Evolutionary conservation across 2,329 filamentous ascomycete genomes (phyloP).

Genomic region (Trichoderma simmonsii): DNA sequence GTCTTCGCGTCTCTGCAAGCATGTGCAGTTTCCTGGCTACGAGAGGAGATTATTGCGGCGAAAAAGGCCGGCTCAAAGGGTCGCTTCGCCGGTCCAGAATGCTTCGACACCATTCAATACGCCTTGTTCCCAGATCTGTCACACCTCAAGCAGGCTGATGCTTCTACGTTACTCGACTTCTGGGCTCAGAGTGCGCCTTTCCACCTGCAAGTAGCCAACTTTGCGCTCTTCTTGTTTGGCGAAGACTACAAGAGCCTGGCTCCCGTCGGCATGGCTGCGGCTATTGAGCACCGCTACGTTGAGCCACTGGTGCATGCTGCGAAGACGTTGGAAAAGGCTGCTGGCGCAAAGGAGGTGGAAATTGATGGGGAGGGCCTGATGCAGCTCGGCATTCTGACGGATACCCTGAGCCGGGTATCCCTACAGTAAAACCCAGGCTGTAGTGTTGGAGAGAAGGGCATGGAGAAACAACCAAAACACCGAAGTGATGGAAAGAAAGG

Average conservation of each 20-base stretch:
- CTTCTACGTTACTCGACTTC: slow-evolving; percentile 47
- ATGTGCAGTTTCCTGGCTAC: slow-evolving; percentile 60
- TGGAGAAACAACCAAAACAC: not conserved
- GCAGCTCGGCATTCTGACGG: slow-evolving; percentile 42
- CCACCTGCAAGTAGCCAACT: slow-evolving; percentile 59
- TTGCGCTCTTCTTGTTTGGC: slow-evolving; percentile 55
- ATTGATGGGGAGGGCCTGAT: slow-evolving; percentile 33
- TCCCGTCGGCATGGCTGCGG: slow-evolving; percentile 54
- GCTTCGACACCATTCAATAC: slow-evolving; percentile 59
- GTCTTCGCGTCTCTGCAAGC: slow-evolving; percentile 61
- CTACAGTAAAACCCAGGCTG: slow-evolving; percentile 31
- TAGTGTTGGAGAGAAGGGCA: not conserved
- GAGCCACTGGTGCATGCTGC: slow-evolving; percentile 49
- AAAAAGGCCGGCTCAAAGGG: slow-evolving; percentile 31
- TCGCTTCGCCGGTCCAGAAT: slow-evolving; percentile 51
- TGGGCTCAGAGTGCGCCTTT: slow-evolving; percentile 52
- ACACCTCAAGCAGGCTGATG: slow-evolving; percentile 42
- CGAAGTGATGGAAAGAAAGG: not conserved
- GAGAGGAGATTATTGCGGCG: slow-evolving; percentile 57
- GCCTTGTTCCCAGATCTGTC: slow-evolving; percentile 57
- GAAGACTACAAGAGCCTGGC: slow-evolving; percentile 46
- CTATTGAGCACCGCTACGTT: slow-evolving; percentile 57
- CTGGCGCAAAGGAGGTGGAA: slow-evolving; percentile 34
- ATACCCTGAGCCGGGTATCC: slow-evolving; percentile 42
- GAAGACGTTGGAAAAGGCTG: slow-evolving; percentile 33